A percentile compares a stretch with the other conserved stretches of the same genome.
phyloP scores from a whole-genome alignment of 2,329 filamentous ascomycete species.

The Lasiodiplodia hormozganensis region DNA sequence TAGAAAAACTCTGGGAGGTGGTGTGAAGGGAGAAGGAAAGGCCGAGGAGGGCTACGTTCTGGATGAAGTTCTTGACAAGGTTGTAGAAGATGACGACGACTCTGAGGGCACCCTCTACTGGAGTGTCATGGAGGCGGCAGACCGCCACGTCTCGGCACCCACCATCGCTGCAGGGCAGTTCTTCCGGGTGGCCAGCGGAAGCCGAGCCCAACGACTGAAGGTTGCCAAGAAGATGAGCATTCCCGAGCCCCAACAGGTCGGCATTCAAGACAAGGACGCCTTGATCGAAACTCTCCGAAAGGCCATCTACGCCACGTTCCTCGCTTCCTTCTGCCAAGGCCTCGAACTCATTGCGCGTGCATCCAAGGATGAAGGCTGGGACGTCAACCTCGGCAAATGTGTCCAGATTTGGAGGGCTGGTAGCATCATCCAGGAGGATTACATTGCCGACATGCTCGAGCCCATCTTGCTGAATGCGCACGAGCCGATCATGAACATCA shows the following conservation, averaged over 20 bases:
- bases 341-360: slow-evolving; percentile 62
- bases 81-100: slow-evolving; percentile 65
- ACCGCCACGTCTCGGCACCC: slow-evolving; percentile 61
- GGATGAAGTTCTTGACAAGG: slow-evolving; percentile 63
- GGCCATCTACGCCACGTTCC: slow-evolving; percentile 61
- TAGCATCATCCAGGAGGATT: slow-evolving; percentile 65
- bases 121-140: slow-evolving; percentile 60
- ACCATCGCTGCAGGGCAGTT: slow-evolving; percentile 62
- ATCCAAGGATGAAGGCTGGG: slow-evolving; percentile 60
- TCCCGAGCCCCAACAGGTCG: slow-evolving; percentile 41
- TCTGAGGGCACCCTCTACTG: slow-evolving; percentile 65
- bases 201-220: slow-evolving; percentile 55
- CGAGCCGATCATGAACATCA: slow-evolving; percentile 42
- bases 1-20: slow-evolving; percentile 47
- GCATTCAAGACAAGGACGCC: slow-evolving; percentile 35
- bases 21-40: slow-evolving; percentile 31
- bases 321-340: slow-evolving; percentile 63
- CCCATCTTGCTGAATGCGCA: slow-evolving; percentile 38
- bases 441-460: slow-evolving; percentile 60
- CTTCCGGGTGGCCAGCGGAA: slow-evolving; percentile 61
- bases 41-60: slow-evolving; percentile 53
- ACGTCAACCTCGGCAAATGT: slow-evolving; percentile 47
- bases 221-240: slow-evolving; percentile 47
- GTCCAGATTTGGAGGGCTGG: slow-evolving; percentile 64
- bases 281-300: slow-evolving; percentile 57